phyloP scores from a whole-genome alignment of 139 green algal genomes.

The Tetradesmus obliquus region DNA sequence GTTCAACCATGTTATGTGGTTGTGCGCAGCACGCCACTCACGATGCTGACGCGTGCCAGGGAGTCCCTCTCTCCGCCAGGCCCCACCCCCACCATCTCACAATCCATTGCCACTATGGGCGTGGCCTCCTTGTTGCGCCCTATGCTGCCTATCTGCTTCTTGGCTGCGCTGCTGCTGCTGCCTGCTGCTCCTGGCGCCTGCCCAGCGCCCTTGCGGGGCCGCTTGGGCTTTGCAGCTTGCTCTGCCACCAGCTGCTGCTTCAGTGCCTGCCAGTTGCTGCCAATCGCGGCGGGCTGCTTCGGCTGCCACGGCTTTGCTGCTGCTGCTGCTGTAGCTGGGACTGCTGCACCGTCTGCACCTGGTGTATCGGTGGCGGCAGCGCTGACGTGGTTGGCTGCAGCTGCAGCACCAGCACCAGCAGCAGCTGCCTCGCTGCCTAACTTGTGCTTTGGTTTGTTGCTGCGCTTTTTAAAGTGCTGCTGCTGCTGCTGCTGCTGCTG shows the following conservation, averaged over 20 bases:
- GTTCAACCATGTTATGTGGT: too few species aligned
- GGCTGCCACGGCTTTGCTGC: background rate
- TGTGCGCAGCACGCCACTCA: constrained; percentile 4
- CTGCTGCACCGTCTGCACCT: background rate
- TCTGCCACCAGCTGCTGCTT: constrained; percentile 26
- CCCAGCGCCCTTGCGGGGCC: background rate
- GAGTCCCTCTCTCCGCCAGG: constrained; percentile 61
- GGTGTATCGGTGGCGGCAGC: background rate
- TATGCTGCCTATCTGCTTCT: constrained; percentile 17
- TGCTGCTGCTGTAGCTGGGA: background rate
- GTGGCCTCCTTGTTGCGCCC: constrained; percentile 42
- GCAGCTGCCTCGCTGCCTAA: background rate
- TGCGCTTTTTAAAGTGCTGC: constrained; percentile 30
- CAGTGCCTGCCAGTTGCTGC: constrained; percentile 54
- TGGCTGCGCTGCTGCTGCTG: background rate
- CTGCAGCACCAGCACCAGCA: background rate
- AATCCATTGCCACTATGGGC: constrained; percentile 90
- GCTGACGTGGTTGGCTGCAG: background rate
- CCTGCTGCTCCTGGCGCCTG: background rate
- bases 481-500: constrained; percentile 43
- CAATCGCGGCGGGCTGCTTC: constrained; percentile 1
- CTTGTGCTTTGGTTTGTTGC: background rate
- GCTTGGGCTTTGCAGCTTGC: background rate
- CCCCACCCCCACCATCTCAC: constrained; percentile 97
- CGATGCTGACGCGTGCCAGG: constrained; percentile 82